Conservation (phyloP, 495 filamentous ascomycete genomes). For the Chaetomium tenue region DNA sequence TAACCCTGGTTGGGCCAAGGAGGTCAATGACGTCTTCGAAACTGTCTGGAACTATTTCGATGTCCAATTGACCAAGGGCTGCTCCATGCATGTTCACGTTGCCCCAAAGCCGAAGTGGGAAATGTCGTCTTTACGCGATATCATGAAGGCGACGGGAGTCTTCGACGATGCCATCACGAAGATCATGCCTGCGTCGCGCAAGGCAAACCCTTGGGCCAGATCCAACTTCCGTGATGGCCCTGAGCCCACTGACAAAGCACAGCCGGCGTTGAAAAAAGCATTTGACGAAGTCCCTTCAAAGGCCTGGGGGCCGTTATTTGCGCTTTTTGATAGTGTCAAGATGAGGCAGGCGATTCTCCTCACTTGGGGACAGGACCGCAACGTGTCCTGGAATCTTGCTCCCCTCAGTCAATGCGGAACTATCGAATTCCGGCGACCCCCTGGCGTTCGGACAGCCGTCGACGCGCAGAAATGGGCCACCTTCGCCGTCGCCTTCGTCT, state of each 20-base stretch:
- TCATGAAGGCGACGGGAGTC: not conserved
- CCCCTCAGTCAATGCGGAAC: not conserved
- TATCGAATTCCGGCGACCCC: not conserved
- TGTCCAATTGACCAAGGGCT: not conserved
- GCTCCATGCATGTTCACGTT: constrained; percentile 2
- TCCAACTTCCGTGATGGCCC: not conserved
- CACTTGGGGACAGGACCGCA: not conserved
- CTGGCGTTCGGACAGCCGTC: not conserved
- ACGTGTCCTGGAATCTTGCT: not conserved
- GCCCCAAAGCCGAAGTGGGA: not conserved
- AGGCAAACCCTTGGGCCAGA: not conserved
- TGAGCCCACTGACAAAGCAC: not conserved
- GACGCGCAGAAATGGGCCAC: not conserved
- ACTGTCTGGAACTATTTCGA: not conserved
- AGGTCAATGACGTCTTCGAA: not conserved
- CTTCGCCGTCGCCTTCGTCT: not conserved
- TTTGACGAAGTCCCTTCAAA: not conserved
- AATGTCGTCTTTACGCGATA: not conserved
- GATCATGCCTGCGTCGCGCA: constrained; percentile 4
- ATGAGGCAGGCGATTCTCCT: not conserved
- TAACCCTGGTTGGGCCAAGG: not conserved
- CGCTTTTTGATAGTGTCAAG: not conserved
- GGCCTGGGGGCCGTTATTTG: not conserved
- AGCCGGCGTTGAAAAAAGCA: not conserved
- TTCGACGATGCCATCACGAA: constrained; percentile 4